Conservation (phyloP, 495 filamentous ascomycete species). For the Podospora pseudoanserina region DNA sequence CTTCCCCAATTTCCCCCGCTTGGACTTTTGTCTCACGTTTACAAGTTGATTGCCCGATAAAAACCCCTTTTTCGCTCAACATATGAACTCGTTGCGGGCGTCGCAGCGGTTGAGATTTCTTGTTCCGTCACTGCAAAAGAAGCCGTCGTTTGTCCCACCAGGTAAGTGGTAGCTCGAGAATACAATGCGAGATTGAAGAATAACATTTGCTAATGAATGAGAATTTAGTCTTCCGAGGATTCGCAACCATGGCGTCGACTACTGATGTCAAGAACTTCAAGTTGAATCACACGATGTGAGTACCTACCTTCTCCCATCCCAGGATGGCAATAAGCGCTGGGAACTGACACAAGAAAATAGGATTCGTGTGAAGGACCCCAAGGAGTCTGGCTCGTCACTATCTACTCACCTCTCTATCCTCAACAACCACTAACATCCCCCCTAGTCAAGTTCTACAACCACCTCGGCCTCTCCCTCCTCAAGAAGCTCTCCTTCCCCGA, state of each 20-base stretch:
- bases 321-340: conserved; percentile 18
- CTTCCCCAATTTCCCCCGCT: not conserved
- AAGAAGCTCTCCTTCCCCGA: conserved; percentile 68
- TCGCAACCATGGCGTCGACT: conserved; percentile 61
- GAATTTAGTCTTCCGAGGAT: conserved; percentile 8
- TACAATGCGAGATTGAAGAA: not conserved
- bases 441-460: conserved; percentile 85
- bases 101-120: conserved; percentile 18
- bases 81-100: conserved; percentile 24
- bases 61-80: not conserved
- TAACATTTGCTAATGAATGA: not conserved
- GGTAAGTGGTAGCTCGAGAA: conserved; percentile 1
- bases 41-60: not conserved
- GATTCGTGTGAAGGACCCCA: conserved; percentile 93
- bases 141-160: conserved; percentile 1
- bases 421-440: not conserved
- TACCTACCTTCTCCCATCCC: not conserved
- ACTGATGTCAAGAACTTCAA: conserved; percentile 80
- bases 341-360: conserved; percentile 45
- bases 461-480: conserved; percentile 83
- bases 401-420: not conserved
- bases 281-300: conserved; percentile 78
- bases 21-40: not conserved
- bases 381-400: conserved; percentile 58
- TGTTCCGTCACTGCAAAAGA: conserved; percentile 9